Conservation (phyloP, 768 basidiomycete genomes). For the Psilocybe subaeruginosa region DNA sequence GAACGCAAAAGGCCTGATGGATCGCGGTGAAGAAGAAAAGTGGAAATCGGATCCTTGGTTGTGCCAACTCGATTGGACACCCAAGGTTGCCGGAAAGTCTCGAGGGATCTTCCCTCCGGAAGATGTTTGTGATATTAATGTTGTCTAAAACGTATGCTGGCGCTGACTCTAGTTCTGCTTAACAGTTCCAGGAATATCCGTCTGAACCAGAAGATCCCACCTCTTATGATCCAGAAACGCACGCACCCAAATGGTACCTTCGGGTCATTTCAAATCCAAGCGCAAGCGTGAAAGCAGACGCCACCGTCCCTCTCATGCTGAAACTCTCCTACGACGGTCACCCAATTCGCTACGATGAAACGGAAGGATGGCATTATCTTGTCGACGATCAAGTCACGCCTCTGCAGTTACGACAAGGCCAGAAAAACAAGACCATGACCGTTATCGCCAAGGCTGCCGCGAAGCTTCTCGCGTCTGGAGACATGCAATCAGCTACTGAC, state of each 20-base stretch:
- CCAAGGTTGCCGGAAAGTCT: constrained; percentile 75
- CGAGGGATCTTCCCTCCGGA: constrained; percentile 51
- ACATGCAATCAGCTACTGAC: constrained; percentile 41
- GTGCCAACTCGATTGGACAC: constrained; percentile 93
- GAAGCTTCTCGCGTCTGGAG: constrained; percentile 43
- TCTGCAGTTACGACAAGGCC: constrained; percentile 49
- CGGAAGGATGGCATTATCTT: constrained; percentile 73
- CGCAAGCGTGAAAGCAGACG: constrained; percentile 43
- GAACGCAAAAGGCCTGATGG: constrained; percentile 66
- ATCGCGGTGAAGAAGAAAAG: constrained; percentile 37
- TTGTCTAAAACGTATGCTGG: background rate
- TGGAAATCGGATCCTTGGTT: constrained; percentile 86
- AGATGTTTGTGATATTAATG: constrained; percentile 17
- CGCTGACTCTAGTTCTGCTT: background rate
- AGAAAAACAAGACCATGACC: constrained; percentile 38
- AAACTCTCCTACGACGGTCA: constrained; percentile 60
- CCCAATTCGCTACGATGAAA: constrained; percentile 56
- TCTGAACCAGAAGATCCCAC: background rate
- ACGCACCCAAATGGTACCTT: constrained; percentile 51
- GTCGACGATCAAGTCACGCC: constrained; percentile 32
- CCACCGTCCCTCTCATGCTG: constrained; percentile 70
- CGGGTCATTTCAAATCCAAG: constrained; percentile 49
- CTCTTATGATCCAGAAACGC: background rate
- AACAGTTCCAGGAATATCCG: background rate
- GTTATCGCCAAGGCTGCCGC: constrained; percentile 55